Evolutionary conservation across 108 stramenopile species (phyloP), one percentile per base, ranked within the genome.

Genomic region (Epithemia pelagica): DNA sequence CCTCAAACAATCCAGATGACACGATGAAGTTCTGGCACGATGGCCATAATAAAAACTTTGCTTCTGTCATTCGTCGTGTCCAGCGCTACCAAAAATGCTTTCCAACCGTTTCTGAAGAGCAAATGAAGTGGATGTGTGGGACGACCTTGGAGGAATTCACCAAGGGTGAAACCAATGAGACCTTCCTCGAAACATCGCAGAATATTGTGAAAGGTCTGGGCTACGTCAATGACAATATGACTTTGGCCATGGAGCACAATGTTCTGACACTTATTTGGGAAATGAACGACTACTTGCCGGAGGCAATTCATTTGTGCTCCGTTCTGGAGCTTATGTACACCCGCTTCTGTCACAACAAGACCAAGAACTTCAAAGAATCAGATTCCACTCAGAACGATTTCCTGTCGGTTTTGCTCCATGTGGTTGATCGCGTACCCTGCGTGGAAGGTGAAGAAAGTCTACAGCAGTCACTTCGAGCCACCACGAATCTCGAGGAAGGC

Each of bases 171-270:
- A 62, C 61, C 29, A 74, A 81, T 24, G 67, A 79, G 31, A 72
- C 89, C 59, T 96, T 94, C 73, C 70, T 89, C 26, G 79, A 72
- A 2, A 63, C 85, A n/a, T 88, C 92, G 26, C 54, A 76, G 52
- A 75, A 81, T 54, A 80, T 90, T 52, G 71, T 91, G 57, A 68
- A 77, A 58, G 80, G 86, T 23, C 85, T 94, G 58, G 95, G 90
- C 20, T 91, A 85, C 64, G 82, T 92, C 30, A 74, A 91, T 56
- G 77, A 72, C 15, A 84, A 86, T 56, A 65, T 70, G 62, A 85
- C 79, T 53, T 80, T 92, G 56, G 87, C 84, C n/a, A 86, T 91
- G 87, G 90, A 91, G 52, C 94, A 92, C 80, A 92, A 92, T 65
- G 83, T 86, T 21, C 46, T 91, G 58, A 77, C 87, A 2, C 86